Evolutionary conservation across 208 protist genomes (phyloP).

Genomic region (Wallacemonas sp.): DNA sequence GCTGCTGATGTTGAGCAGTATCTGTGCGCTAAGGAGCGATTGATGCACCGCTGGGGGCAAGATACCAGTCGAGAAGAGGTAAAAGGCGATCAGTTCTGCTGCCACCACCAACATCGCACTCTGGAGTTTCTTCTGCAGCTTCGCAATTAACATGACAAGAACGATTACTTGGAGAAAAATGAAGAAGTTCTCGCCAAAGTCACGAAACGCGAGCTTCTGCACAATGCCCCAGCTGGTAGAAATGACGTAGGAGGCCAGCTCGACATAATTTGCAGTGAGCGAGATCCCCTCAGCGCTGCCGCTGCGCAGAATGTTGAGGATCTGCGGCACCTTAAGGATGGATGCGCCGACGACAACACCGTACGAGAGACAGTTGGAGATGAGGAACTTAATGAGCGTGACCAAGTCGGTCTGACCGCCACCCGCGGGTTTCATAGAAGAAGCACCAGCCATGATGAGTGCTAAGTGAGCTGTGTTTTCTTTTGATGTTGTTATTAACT

Average conservation of each 20-base stretch:
- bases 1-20: slow-evolving; percentile 69
- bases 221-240: slow-evolving; percentile 79
- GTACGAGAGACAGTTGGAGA: slow-evolving; percentile 74
- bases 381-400: slow-evolving; percentile 44
- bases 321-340: slow-evolving; percentile 87
- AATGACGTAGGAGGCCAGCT: slow-evolving; percentile 78
- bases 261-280: slow-evolving; percentile 51
- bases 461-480: too few species aligned
- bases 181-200: slow-evolving; percentile 82
- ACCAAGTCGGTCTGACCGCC: slow-evolving; percentile 14
- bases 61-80: slow-evolving; percentile 37
- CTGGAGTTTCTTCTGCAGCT: slow-evolving; percentile 46
- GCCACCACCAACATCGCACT: slow-evolving; percentile 31
- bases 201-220: slow-evolving; percentile 62
- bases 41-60: slow-evolving; percentile 55
- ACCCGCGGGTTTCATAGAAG: neutral
- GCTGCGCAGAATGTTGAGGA: slow-evolving; percentile 60
- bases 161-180: slow-evolving; percentile 68
- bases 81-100: slow-evolving; percentile 30
- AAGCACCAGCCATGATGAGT: neutral
- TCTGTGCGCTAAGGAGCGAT: slow-evolving; percentile 51
- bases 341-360: slow-evolving; percentile 77
- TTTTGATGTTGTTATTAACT: neutral
- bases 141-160: slow-evolving; percentile 65
- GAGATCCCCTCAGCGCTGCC: slow-evolving; percentile 74